phyloP scores from a whole-genome alignment of 805 yeast species.

The Wickerhamia fluorescens region DNA sequence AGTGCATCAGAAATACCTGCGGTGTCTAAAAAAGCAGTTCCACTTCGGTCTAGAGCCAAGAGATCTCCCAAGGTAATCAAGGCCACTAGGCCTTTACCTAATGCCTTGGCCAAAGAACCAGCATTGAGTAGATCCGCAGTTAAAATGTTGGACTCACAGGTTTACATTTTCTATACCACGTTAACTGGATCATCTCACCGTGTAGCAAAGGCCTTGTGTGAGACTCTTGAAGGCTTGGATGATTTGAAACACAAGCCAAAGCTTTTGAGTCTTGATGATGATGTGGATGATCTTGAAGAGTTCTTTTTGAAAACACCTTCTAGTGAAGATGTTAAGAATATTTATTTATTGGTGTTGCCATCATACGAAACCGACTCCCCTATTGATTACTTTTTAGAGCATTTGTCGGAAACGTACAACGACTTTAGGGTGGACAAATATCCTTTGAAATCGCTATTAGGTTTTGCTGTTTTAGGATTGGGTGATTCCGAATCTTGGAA shows the following conservation, averaged over 20 bases:
- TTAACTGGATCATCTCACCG: constrained; percentile 77
- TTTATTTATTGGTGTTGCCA: constrained; percentile 74
- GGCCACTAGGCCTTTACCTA: constrained; percentile 22
- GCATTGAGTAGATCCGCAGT: constrained; percentile 34
- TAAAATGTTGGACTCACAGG: constrained; percentile 45
- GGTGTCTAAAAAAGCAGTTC: constrained; percentile 4
- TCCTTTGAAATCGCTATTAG: constrained; percentile 63
- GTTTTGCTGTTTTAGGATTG: constrained; percentile 79
- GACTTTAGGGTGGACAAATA: constrained; percentile 83
- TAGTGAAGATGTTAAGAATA: constrained; percentile 29
- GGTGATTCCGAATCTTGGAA: constrained; percentile 84
- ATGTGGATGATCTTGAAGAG: constrained; percentile 74
- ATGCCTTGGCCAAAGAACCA: constrained; percentile 17
- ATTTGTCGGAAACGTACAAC: constrained; percentile 69
- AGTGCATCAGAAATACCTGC: constrained; percentile 10
- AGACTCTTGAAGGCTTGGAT: constrained; percentile 24
- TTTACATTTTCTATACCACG: constrained; percentile 73
- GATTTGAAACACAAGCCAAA: constrained; percentile 36
- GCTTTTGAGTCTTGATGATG: constrained; percentile 69
- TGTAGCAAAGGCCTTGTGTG: constrained; percentile 49
- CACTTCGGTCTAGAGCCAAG: constrained; percentile 16
- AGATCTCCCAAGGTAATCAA: constrained; percentile 38
- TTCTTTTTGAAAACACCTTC: constrained; percentile 64
- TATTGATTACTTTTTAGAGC: constrained; percentile 77
- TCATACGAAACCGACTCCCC: constrained; percentile 93